Conservation (phyloP, 73 alveolate genomes). For the Diophrys appendiculata region DNA sequence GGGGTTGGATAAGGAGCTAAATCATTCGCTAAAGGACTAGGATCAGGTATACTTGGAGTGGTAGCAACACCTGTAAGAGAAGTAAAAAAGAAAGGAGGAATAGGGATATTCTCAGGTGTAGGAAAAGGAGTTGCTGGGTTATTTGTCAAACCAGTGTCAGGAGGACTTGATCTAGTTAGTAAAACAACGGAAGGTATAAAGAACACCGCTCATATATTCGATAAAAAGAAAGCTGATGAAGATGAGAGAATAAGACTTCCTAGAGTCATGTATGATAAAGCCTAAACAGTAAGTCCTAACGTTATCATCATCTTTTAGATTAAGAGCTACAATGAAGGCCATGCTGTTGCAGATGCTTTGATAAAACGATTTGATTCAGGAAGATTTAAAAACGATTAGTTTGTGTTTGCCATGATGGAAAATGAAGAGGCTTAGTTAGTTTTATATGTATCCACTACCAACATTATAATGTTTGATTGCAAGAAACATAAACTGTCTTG, state of each 20-base stretch:
- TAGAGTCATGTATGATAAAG: slow-evolving; percentile 87
- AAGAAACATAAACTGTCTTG: too few species aligned
- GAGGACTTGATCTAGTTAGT: slow-evolving; percentile 93
- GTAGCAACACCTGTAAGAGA: slow-evolving; percentile 90
- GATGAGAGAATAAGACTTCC: slow-evolving; percentile 84
- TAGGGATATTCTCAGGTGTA: slow-evolving; percentile 91
- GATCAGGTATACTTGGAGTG: slow-evolving; percentile 92
- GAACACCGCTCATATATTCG: slow-evolving; percentile 70
- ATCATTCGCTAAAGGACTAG: slow-evolving; percentile 58
- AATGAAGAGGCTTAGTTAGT: too few species aligned
- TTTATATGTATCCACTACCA: too few species aligned
- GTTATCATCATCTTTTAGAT: too few species aligned
- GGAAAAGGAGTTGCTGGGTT: slow-evolving; percentile 96
- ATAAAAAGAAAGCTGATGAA: slow-evolving; percentile 60
- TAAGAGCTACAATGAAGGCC: too few species aligned
- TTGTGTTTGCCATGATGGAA: too few species aligned
- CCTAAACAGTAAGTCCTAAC: too few species aligned
- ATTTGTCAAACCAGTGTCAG: slow-evolving; percentile 94
- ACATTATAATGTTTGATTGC: too few species aligned
- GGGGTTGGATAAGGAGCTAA: slow-evolving; percentile 91
- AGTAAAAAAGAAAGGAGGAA: slow-evolving; percentile 78
- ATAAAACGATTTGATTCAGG: too few species aligned
- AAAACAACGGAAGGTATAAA: slow-evolving; percentile 95
- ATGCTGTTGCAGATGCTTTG: too few species aligned
- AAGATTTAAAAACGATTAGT: too few species aligned